Conservation (phyloP, 805 yeast genomes). For the Pichia occidentalis region DNA sequence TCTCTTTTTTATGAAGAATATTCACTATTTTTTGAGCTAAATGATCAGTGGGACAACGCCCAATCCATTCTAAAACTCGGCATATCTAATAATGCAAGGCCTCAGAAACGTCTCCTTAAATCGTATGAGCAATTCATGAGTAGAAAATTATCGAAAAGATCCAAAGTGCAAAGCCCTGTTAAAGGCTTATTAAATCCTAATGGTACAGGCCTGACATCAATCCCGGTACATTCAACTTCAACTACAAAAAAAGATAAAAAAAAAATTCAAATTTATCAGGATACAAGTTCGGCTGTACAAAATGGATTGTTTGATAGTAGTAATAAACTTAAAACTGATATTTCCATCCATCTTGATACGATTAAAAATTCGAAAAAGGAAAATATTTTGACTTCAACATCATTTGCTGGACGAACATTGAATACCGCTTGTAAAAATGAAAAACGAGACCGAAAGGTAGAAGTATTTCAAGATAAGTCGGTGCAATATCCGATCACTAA, state of each 20-base stretch:
- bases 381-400: slow-evolving; percentile 45
- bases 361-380: slow-evolving; percentile 53
- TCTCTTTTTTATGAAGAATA: slow-evolving; percentile 76
- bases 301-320: slow-evolving; percentile 21
- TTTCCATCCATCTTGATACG: slow-evolving; percentile 44
- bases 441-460: slow-evolving; percentile 12
- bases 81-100: slow-evolving; percentile 56
- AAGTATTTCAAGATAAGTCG: slow-evolving; percentile 35
- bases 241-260: slow-evolving; percentile 12
- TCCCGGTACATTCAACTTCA: slow-evolving; percentile 11
- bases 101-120: slow-evolving; percentile 40
- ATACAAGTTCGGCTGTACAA: background rate
- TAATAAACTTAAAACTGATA: no score
- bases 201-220: slow-evolving; percentile 23
- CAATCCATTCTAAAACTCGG: slow-evolving; percentile 54
- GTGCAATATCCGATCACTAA: slow-evolving; percentile 40
- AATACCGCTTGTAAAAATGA: slow-evolving; percentile 31
- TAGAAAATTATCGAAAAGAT: slow-evolving; percentile 28
- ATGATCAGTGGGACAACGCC: slow-evolving; percentile 47
- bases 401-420: slow-evolving; percentile 62
- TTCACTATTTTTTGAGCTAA: slow-evolving; percentile 53
- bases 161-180: background rate
- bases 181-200: slow-evolving; percentile 16
- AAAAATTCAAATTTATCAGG: slow-evolving; percentile 17
- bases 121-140: slow-evolving; percentile 39